Evolutionary conservation across 1,284 basidiomycete species (phyloP).

Genomic region (Farysia itapuensis): DNA sequence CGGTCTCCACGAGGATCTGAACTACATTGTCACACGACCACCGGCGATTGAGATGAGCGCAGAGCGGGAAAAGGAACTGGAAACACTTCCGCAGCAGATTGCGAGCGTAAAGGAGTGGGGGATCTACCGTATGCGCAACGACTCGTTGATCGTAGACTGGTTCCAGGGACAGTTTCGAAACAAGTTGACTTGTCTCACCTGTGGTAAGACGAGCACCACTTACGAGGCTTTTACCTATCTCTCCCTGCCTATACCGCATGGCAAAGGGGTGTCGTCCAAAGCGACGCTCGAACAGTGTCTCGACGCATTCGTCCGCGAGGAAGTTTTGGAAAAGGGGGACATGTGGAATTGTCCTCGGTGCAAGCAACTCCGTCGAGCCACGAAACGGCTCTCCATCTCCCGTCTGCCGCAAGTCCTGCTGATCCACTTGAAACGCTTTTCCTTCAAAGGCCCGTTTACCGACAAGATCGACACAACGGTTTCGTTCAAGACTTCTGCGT

Average conservation of each 20-base stretch:
- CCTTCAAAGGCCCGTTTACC: constrained; percentile 85
- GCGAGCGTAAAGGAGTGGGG: constrained; percentile 42
- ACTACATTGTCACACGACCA: constrained; percentile 40
- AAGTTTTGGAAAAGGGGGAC: constrained; percentile 88
- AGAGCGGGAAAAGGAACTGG: constrained; percentile 60
- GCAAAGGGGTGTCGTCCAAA: constrained; percentile 67
- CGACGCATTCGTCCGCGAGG: constrained; percentile 85
- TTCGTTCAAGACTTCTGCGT: constrained; percentile 72
- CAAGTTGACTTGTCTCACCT: constrained; percentile 55
- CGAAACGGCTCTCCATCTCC: constrained; percentile 81
- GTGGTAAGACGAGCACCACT: constrained; percentile 80
- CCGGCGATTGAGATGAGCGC: constrained; percentile 51
- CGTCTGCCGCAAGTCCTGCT: constrained; percentile 87
- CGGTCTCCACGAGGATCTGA: constrained; percentile 43
- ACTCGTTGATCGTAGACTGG: constrained; percentile 45
- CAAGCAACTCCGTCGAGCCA: constrained; percentile 78
- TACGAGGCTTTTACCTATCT: constrained; percentile 70
- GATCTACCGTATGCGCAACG: constrained; percentile 55
- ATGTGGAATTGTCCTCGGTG: constrained; percentile 89
- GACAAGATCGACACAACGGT: constrained; percentile 69
- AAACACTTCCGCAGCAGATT: constrained; percentile 75
- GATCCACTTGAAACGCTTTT: constrained; percentile 95
- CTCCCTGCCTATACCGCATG: constrained; percentile 59
- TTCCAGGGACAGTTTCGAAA: constrained; percentile 58
- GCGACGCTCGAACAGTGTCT: constrained; percentile 79